Conservation (phyloP, 805 yeast genomes). For the Starmerella potacharoeniae region DNA sequence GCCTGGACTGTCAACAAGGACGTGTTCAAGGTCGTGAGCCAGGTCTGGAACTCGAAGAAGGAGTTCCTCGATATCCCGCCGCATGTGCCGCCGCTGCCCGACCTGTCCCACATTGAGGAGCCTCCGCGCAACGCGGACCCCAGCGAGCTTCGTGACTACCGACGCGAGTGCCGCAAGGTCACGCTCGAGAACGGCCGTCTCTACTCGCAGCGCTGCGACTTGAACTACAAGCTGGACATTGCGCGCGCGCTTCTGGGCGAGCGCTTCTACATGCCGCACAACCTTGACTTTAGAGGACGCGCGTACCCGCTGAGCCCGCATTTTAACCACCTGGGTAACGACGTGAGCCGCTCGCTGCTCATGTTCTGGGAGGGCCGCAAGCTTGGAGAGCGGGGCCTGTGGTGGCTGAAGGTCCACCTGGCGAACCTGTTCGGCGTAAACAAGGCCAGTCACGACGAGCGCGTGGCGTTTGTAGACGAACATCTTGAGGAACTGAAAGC, state of each 20-base stretch:
- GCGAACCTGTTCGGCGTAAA: constrained; percentile 51
- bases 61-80: constrained; percentile 63
- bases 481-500: constrained; percentile 35
- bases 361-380: constrained; percentile 49
- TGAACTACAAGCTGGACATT: constrained; percentile 85
- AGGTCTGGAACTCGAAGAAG: constrained; percentile 81
- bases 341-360: constrained; percentile 46
- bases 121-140: constrained; percentile 68
- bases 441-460: constrained; percentile 42
- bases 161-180: constrained; percentile 44
- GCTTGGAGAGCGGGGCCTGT: constrained; percentile 42
- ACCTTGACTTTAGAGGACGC: constrained; percentile 52
- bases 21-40: constrained; percentile 55
- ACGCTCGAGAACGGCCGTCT: constrained; percentile 51
- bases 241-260: constrained; percentile 81
- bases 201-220: constrained; percentile 85
- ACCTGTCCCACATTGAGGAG: constrained; percentile 40
- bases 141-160: constrained; percentile 54
- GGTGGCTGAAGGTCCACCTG: constrained; percentile 52
- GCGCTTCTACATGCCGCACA: constrained; percentile 49
- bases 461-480: constrained; percentile 40
- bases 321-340: constrained; percentile 52
- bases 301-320: constrained; percentile 57
- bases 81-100: constrained; percentile 28
- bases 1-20: constrained; percentile 83